A percentile compares a stretch with the other conserved stretches of the same genome.
Conservation (phyloP, 768 basidiomycete species). For the Rhodotorula taiwanensis region DNA sequence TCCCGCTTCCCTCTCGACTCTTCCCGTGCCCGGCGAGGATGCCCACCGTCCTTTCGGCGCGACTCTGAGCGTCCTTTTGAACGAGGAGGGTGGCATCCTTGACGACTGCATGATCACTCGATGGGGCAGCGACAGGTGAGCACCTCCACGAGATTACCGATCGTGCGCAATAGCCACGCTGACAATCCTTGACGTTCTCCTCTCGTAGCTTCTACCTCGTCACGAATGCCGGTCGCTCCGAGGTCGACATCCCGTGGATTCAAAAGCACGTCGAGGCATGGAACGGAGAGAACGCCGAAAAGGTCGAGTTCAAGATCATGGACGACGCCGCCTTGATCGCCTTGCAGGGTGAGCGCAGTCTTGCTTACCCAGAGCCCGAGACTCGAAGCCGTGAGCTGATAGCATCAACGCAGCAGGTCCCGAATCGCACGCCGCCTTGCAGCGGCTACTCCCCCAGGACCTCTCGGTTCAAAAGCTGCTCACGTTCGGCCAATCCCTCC, state of each 20-base stretch:
- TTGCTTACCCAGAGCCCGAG: too few species aligned
- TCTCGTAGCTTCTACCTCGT: conserved; percentile 81
- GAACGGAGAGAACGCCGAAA: conserved; percentile 54
- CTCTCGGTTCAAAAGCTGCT: conserved; percentile 49
- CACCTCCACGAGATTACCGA: background rate
- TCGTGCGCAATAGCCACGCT: too few species aligned
- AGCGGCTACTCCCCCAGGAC: conserved; percentile 44
- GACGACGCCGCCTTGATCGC: conserved; percentile 83
- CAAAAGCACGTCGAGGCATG: conserved; percentile 61
- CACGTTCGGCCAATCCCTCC: conserved; percentile 78
- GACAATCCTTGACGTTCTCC: too few species aligned
- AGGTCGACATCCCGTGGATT: conserved; percentile 76
- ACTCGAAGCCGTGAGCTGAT: too few species aligned
- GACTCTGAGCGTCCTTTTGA: conserved; percentile 81
- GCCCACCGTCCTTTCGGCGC: conserved; percentile 51
- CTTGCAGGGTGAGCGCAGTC: conserved; percentile 60
- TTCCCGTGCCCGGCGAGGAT: conserved; percentile 21
- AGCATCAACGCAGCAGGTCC: conserved; percentile 55
- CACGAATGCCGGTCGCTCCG: conserved; percentile 84
- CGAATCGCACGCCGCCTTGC: conserved; percentile 69
- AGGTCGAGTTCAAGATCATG: conserved; percentile 72
- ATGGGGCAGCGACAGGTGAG: conserved; percentile 39
- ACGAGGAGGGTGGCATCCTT: conserved; percentile 84
- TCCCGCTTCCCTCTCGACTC: conserved; percentile 63
- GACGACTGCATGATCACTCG: conserved; percentile 79